phyloP scores from a whole-genome alignment of 441 rosid species.

The Corymbia citriodora region DNA sequence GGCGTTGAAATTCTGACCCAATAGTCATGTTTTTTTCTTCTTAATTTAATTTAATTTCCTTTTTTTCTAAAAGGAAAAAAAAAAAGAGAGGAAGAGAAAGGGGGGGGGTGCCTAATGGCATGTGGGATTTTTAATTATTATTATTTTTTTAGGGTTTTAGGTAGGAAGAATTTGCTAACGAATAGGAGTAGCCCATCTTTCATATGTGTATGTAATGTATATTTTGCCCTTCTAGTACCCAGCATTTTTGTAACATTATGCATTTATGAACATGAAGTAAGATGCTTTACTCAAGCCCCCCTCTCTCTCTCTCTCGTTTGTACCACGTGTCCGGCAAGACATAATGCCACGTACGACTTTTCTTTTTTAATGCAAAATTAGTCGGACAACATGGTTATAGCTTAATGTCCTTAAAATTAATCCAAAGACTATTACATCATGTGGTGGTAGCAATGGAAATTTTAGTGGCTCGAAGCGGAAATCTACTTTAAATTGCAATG shows the following conservation, averaged over 20 bases:
- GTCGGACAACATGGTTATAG: background rate
- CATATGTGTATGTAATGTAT: conserved; percentile 1
- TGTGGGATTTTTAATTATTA: background rate
- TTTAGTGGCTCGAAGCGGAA: background rate
- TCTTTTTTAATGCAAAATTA: background rate
- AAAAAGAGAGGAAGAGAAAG: background rate
- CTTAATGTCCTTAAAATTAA: background rate
- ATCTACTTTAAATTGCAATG: background rate
- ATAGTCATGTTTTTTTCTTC: background rate
- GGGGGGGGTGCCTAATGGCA: background rate
- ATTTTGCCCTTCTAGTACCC: background rate
- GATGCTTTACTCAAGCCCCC: background rate
- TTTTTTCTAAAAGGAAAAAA: background rate
- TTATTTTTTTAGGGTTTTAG: background rate
- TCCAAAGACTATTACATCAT: background rate
- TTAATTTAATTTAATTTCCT: too few species aligned
- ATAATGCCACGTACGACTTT: background rate
- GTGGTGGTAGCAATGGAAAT: background rate
- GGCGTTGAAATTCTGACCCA: background rate
- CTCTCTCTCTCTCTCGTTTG: background rate
- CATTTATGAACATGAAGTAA: background rate
- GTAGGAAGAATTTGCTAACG: background rate
- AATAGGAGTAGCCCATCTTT: background rate
- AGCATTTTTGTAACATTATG: background rate
- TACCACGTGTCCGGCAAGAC: background rate